These are phyloP conservation scores for Globisporangium nagaii DNA, from an alignment of 352 stramenopile species.

Conservation along the genomic window DNA sequence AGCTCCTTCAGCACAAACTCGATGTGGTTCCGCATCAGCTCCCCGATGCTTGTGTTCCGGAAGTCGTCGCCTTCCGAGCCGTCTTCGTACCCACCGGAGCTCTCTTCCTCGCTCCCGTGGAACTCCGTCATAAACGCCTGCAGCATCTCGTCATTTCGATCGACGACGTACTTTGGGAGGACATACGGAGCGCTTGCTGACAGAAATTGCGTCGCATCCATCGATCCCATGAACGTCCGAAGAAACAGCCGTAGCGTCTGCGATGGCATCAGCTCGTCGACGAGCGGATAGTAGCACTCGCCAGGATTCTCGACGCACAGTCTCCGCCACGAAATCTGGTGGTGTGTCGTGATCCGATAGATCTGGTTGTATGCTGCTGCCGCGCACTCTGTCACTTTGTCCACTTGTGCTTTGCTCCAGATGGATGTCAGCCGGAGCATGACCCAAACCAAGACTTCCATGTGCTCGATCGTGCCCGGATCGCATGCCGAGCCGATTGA, in stretches of 20 bases:
- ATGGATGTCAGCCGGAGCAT: constrained; percentile 42
- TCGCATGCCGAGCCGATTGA: constrained; percentile 39
- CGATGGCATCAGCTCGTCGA: constrained; percentile 47
- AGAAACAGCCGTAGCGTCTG: constrained; percentile 43
- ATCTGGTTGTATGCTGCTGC: constrained; percentile 42
- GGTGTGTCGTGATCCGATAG: constrained; percentile 32
- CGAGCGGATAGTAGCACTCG: constrained; percentile 41
- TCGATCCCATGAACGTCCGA: constrained; percentile 40
- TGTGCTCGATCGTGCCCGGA: constrained; percentile 19
- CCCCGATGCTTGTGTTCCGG: constrained; percentile 22
- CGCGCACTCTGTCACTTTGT: constrained; percentile 17
- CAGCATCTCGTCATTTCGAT: constrained; percentile 53
- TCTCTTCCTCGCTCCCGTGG: constrained; percentile 21
- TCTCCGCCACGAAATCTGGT: constrained; percentile 45
- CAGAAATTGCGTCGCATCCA: constrained; percentile 41
- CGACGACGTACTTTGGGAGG: constrained; percentile 54
- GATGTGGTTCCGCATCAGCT: constrained; percentile 41
- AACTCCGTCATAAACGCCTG: constrained; percentile 31
- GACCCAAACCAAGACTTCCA: constrained; percentile 42
- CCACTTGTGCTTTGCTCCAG: constrained; percentile 40
- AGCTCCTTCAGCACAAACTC: constrained; percentile 58
- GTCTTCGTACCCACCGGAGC: constrained; percentile 14
- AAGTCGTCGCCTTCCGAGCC: constrained; percentile 15
- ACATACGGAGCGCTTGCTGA: constrained; percentile 42
- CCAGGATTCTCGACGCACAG: constrained; percentile 54